Conservation (phyloP, 305 asterid species). For the Salvia sclarea region DNA sequence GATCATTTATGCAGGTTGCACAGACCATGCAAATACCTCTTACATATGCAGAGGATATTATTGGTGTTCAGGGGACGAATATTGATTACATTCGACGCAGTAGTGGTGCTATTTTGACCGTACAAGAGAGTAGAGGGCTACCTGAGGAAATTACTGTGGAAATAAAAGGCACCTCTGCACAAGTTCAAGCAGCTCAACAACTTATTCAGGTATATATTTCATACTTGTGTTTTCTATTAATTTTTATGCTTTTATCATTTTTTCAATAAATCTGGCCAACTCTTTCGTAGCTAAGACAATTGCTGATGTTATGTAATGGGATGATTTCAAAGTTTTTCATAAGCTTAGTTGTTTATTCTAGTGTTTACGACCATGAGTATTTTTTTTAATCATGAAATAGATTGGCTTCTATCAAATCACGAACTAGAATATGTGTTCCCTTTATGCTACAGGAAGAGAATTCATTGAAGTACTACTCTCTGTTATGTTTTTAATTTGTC, state of each 20-base stretch:
- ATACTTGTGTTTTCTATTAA: neutral
- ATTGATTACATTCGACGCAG: slow-evolving; percentile 79
- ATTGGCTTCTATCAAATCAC: neutral
- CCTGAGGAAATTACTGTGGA: slow-evolving; percentile 88
- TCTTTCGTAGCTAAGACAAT: neutral
- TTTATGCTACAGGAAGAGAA: neutral
- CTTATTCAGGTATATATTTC: slow-evolving; percentile 64
- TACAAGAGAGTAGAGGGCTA: slow-evolving; percentile 72
- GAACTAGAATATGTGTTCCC: neutral
- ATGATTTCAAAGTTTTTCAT: neutral
- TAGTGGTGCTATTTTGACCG: slow-evolving; percentile 84
- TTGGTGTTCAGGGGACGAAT: slow-evolving; percentile 76
- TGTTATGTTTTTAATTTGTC: neutral
- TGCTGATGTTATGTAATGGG: neutral
- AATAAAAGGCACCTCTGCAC: slow-evolving; percentile 78
- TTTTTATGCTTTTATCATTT: neutral
- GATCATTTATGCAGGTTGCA: slow-evolving; percentile 50
- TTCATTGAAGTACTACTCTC: neutral
- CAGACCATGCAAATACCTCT: slow-evolving; percentile 92
- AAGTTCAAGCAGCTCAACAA: slow-evolving; percentile 85
- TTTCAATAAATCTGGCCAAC: neutral
- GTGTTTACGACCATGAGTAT: neutral
- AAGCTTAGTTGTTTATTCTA: neutral
- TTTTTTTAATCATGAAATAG: neutral
- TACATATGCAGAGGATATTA: slow-evolving; percentile 81